Conservation (phyloP, 306 rosid genomes). For the Dryas octopetala region DNA sequence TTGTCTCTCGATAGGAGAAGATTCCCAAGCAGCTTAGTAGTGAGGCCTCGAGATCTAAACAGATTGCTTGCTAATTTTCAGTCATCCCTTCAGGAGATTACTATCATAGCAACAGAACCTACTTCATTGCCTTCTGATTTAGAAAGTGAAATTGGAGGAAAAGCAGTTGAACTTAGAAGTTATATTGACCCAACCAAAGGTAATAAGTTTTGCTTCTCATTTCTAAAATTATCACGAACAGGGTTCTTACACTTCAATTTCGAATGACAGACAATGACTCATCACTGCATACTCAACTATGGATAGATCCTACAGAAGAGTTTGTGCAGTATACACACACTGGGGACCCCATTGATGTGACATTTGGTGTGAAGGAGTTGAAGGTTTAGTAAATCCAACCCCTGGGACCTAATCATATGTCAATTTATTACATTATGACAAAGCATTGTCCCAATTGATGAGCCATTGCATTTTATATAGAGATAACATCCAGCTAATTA, state of each 20-base stretch:
- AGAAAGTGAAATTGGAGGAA: constrained; percentile 83
- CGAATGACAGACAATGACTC: constrained; percentile 69
- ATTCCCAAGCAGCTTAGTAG: constrained; percentile 76
- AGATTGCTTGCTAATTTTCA: constrained; percentile 85
- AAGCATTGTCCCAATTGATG: constrained; percentile 3
- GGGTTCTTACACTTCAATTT: constrained; percentile 28
- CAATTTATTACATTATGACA: not conserved
- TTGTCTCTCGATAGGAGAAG: constrained; percentile 78
- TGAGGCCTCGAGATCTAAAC: constrained; percentile 87
- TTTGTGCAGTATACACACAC: constrained; percentile 77
- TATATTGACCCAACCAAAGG: constrained; percentile 95
- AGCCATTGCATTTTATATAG: not conserved
- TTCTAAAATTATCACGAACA: constrained; percentile 12
- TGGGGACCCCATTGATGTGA: constrained; percentile 88
- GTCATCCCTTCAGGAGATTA: constrained; percentile 94
- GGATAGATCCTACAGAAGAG: constrained; percentile 97
- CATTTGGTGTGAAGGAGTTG: constrained; percentile 88
- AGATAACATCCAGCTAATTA: constrained; percentile 19
- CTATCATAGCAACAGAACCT: constrained; percentile 86
- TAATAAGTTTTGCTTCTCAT: constrained; percentile 24
- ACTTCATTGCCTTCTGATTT: constrained; percentile 65
- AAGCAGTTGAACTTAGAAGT: constrained; percentile 91
- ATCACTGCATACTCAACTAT: constrained; percentile 78
- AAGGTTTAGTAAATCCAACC: constrained; percentile 56
- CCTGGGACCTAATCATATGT: constrained; percentile 5